Percentiles rank a stretch among this genome's conserved stretches.
These are phyloP conservation scores for Fennellomyces sp. DNA, from an alignment of 371 early-diverging fungal genomes.

Conservation along the genomic window DNA sequence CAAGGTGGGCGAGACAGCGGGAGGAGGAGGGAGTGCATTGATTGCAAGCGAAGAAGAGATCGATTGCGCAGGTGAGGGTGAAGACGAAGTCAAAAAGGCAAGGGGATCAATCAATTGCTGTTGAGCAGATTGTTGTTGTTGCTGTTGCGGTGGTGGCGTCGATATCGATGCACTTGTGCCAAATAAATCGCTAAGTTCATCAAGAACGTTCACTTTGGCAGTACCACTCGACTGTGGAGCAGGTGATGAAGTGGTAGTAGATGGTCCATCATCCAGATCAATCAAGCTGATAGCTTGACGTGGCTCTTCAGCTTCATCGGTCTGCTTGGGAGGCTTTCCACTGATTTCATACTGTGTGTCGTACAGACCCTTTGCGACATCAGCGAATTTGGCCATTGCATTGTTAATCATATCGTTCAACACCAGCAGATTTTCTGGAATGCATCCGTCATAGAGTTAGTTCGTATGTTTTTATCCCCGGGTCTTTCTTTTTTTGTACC, in stretches of 20 bases:
- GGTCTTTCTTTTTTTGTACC: constrained; percentile 17
- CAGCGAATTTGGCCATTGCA: constrained; percentile 73
- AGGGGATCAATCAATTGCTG: constrained; percentile 16
- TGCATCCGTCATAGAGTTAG: neutral
- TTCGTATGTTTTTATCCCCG: neutral
- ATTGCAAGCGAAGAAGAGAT: constrained; percentile 8
- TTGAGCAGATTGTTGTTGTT: constrained; percentile 11
- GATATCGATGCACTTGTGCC: constrained; percentile 30
- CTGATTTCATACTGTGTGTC: constrained; percentile 51
- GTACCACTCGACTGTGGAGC: constrained; percentile 10
- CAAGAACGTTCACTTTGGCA: constrained; percentile 17
- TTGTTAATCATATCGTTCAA: constrained; percentile 89
- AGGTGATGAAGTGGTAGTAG: constrained; percentile 2
- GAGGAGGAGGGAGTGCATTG: constrained; percentile 13
- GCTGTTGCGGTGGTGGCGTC: constrained; percentile 15
- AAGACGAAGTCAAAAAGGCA: constrained; percentile 13
- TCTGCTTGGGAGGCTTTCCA: constrained; percentile 37
- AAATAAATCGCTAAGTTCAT: constrained; percentile 46
- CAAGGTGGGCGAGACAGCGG: constrained; percentile 10
- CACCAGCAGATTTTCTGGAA: constrained; percentile 65
- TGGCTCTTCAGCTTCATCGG: constrained; percentile 24
- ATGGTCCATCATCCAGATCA: constrained; percentile 60
- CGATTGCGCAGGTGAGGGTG: constrained; percentile 6
- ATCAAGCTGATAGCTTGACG: constrained; percentile 59
- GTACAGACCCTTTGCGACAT: constrained; percentile 64